Base-by-base conservation (phyloP, 225 moss, liverwort and hornwort genomes). In the Anthoceros angustus region DNA sequence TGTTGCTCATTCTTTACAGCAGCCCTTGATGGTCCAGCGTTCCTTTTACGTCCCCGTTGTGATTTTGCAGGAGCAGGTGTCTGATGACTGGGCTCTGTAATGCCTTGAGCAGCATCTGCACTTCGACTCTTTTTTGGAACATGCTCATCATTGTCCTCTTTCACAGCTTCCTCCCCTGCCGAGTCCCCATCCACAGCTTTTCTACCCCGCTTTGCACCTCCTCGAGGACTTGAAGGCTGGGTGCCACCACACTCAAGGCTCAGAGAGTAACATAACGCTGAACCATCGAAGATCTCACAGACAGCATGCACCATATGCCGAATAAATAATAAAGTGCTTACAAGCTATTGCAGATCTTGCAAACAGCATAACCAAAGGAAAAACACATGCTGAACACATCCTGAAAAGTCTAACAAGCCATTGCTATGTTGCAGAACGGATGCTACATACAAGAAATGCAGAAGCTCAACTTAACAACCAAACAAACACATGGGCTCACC, bases 171-270 rank as follows among this genome's bases (percentile, higher is more conserved):
- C 21, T 92, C 92, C 24, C 80, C 84, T 11, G 84, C 75, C 63
- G 75, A 75, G 68, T 92, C 89, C 49, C 80, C 88, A 67, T 92
- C 85, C 69, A 85, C 80, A 41, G 79, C 78, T 84, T 86, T 82
- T 76, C 92, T 87, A 49, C 84, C 98, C 67, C 98, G 81, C 69
- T 98, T 98, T 32, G 77, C 85, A 60, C 78, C 81, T 71, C 83
- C 81, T 70, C 83, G 85, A 0, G 98, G 98, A 70, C 98, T 98
- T 65, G 92, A 77, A 43, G 98, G 92, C 98, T 98, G 75, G n/a
- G 21, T 38, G 23, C 41, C 21, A 55, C 8, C 38, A 72, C 5
- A 20, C 66, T 42, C 72, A 55, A 70, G 16, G 10, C 41, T 5
- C 26, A 62, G 20, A 42, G 8, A 5, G 15, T 6, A 23, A 14